Conservation (phyloP, 2,329 filamentous ascomycete genomes). For the Bertia moriformis region DNA sequence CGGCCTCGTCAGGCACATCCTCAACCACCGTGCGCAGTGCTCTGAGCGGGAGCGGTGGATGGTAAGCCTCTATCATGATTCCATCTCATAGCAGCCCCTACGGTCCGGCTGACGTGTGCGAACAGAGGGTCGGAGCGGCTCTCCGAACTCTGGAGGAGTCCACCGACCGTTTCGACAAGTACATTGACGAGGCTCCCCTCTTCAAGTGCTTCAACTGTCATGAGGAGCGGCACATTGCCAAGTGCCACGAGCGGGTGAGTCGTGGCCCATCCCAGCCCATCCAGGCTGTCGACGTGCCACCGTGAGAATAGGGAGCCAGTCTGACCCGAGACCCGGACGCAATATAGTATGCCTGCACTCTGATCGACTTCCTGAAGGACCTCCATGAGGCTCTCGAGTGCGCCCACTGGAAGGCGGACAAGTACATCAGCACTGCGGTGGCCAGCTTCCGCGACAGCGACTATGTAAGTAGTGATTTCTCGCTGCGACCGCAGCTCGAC, state of each 20-base stretch:
- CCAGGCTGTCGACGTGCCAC: background rate
- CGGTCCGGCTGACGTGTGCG: background rate
- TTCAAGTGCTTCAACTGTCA: background rate
- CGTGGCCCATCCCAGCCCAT: background rate
- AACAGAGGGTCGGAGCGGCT: background rate
- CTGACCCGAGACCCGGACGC: no score
- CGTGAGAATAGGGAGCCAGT: background rate
- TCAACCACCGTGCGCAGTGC: background rate
- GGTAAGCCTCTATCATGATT: background rate
- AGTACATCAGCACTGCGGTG: background rate
- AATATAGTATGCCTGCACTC: background rate
- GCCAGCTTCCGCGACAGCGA: background rate
- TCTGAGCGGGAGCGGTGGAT: background rate
- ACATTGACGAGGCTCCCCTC: background rate
- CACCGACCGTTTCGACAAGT: background rate
- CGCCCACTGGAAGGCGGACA: background rate
- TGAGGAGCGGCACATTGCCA: background rate
- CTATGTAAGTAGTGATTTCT: background rate
- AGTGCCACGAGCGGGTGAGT: background rate
- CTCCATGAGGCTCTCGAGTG: background rate
- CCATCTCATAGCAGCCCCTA: background rate
- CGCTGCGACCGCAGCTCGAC: no score
- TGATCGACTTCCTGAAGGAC: background rate
- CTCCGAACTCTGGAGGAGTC: background rate
- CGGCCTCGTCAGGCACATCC: background rate